These are phyloP conservation scores for Malassezia yamatoensis DNA, from an alignment of 1,284 basidiomycete species.

Conservation along the genomic window DNA sequence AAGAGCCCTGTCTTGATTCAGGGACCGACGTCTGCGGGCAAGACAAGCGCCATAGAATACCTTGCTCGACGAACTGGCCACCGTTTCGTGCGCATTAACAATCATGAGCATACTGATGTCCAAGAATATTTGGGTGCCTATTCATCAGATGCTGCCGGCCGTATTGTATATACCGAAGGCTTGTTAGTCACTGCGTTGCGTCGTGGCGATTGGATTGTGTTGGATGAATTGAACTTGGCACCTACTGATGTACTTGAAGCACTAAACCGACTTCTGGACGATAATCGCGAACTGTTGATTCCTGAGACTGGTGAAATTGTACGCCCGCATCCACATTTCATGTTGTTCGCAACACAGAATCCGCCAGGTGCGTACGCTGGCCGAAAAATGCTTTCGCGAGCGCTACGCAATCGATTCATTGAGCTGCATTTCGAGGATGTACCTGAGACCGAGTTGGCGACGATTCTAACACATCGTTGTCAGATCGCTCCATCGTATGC, in stretches of 20 bases:
- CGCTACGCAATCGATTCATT: conserved; percentile 95
- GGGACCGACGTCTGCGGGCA: conserved; percentile 93
- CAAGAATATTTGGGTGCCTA: conserved; percentile 98
- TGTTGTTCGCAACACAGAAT: conserved; percentile 97
- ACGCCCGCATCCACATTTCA: conserved; percentile 85
- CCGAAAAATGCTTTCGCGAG: conserved; percentile 84
- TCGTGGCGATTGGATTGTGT: conserved; percentile 90
- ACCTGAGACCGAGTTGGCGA: conserved; percentile 82
- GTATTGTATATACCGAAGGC: conserved; percentile 87
- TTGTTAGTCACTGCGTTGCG: conserved; percentile 77
- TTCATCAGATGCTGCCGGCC: conserved; percentile 80
- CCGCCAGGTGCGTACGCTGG: conserved; percentile 96
- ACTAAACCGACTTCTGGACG: conserved; percentile 87
- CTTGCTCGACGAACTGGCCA: conserved; percentile 87
- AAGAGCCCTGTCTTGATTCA: conserved; percentile 93
- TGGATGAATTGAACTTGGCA: conserved; percentile 94
- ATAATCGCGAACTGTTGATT: conserved; percentile 91
- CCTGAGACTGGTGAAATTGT: conserved; percentile 94
- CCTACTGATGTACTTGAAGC: conserved; percentile 97
- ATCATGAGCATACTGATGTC: conserved; percentile 96
- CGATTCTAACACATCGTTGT: conserved; percentile 54
- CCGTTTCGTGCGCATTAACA: conserved; percentile 94
- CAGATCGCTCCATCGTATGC: conserved; percentile 57
- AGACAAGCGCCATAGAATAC: conserved; percentile 94
- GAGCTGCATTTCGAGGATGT: conserved; percentile 98